Evolutionary conservation across 495 filamentous ascomycete genomes (phyloP).

Genomic region (Trichoderma gamsii): DNA sequence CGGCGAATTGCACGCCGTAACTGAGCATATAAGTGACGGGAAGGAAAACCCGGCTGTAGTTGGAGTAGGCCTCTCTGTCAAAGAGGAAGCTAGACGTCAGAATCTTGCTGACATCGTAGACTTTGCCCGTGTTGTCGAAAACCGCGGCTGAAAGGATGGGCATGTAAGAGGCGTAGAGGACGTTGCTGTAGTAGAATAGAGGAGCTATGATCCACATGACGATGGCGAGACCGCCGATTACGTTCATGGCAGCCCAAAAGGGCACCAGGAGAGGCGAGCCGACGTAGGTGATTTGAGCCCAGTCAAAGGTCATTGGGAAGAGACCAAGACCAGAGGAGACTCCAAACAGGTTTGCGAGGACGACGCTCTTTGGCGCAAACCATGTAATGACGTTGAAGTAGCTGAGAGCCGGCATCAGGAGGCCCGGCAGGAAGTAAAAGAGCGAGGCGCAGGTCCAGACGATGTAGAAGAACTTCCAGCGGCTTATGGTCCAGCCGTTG

Average conservation of each 20-base stretch:
- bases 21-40: constrained; percentile 78
- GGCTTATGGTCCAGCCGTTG: constrained; percentile 76
- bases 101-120: constrained; percentile 70
- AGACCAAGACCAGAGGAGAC: constrained; percentile 79
- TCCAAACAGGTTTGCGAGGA: constrained; percentile 77
- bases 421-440: constrained; percentile 84
- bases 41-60: constrained; percentile 73
- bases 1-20: constrained; percentile 76
- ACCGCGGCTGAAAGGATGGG: constrained; percentile 69
- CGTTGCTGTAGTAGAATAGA: constrained; percentile 72
- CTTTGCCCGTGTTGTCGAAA: constrained; percentile 72
- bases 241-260: constrained; percentile 88
- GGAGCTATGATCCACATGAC: constrained; percentile 90
- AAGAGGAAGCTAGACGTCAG: constrained; percentile 66
- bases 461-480: constrained; percentile 75
- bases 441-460: constrained; percentile 58
- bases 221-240: constrained; percentile 73
- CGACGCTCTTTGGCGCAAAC: constrained; percentile 74
- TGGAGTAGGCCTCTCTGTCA: constrained; percentile 61
- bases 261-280: constrained; percentile 80
- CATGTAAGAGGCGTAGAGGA: constrained; percentile 73
- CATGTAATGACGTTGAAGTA: constrained; percentile 89
- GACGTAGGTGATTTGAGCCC: constrained; percentile 88
- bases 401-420: constrained; percentile 79
- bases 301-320: constrained; percentile 87